Evolutionary conservation across 1,139 yeast species (phyloP).

Genomic region (Tardiomyces blankii): DNA sequence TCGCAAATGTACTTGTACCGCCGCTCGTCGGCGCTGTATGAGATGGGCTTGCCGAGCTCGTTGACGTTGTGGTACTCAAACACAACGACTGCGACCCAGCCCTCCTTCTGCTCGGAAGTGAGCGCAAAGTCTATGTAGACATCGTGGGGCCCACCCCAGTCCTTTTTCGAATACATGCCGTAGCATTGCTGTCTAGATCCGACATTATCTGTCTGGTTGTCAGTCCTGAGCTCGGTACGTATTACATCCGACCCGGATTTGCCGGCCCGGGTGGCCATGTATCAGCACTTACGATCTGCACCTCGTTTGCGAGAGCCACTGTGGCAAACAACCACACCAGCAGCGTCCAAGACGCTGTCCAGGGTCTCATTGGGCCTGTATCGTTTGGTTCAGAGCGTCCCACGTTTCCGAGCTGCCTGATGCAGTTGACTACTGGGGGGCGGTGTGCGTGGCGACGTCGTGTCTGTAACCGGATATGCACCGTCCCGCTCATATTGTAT

Average conservation of each 20-base stretch:
- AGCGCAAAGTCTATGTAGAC: constrained; percentile 34
- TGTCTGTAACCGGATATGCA: too few relatives aligned
- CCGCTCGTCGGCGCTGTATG: constrained; percentile 12
- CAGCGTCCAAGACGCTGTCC: constrained; percentile 1
- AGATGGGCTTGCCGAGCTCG: constrained; percentile 42
- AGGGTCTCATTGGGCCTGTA: not conserved
- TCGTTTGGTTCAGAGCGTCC: too few relatives aligned
- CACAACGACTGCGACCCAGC: constrained; percentile 52
- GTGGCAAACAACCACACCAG: constrained; percentile 1
- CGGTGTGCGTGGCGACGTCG: too few relatives aligned
- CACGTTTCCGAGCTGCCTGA: too few relatives aligned
- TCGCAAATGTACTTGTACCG: constrained; percentile 61
- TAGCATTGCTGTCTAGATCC: constrained; percentile 57
- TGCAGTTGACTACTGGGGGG: too few relatives aligned
- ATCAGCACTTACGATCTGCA: constrained; percentile 10
- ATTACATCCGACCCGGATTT: not conserved
- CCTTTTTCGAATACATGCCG: constrained; percentile 80
- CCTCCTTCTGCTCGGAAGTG: constrained; percentile 28
- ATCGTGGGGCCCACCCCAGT: constrained; percentile 69
- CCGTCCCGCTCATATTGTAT: too few relatives aligned
- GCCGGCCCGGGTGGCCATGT: too few relatives aligned
- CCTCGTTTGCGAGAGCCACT: constrained; percentile 9
- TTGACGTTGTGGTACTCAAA: constrained; percentile 77
- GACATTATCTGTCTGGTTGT: constrained; percentile 19
- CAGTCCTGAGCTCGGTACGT: too few relatives aligned